Base-by-base conservation (phyloP, 345 rosid species). In the Trapa bicornis region DNA sequence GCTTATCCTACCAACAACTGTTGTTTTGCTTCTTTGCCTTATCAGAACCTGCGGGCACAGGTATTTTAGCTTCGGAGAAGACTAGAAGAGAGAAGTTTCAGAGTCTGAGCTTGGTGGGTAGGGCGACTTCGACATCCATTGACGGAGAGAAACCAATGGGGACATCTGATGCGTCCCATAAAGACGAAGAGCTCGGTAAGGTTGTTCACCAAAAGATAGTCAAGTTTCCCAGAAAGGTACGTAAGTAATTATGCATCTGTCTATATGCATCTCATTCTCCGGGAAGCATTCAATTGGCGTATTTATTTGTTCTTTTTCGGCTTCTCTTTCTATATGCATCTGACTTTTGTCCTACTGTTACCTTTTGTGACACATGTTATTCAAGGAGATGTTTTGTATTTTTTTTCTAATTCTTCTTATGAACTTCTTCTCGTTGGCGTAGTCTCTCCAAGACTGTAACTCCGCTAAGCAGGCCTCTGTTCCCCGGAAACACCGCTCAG, bases 401-500 rank as follows among this genome's bases (percentile, higher is more conserved):
- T 8, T 0, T 32, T 35, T 9, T 54, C 29, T 3, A 17, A 16
- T n/a, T n/a, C 60, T 14, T 50, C 54, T 50, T 2, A 8, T 54
- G 33, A 22, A 54, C 11, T 35, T 54, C 3, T 53, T 54, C 4
- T 10, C 60, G 17, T 37, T 65, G 72, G 74, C 7, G 43, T 41
- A 86, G 91, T 70, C 72, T 71, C 73, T 78, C 64, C 75, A 83
- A 70, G 87, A 79, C 71, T 75, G 68, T 73, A 79, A 77, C 68
- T 86, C 83, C 65, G 90, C 82, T 67, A 83, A 74, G 78, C 91
- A 85, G 79, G 83, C 95, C 77, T 79, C 95, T 72, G 85, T 92
- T 71, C 98, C 98, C 37, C 81, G 98, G 71, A 92, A 86, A 90
- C 86, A 88, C 72, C 98, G 98, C 65, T 89, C 98, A 81, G 96